Evolutionary conservation across 768 basidiomycete genomes (phyloP), one percentile per base, ranked within the genome.

Genomic region (Leccinum disarticulatum): DNA sequence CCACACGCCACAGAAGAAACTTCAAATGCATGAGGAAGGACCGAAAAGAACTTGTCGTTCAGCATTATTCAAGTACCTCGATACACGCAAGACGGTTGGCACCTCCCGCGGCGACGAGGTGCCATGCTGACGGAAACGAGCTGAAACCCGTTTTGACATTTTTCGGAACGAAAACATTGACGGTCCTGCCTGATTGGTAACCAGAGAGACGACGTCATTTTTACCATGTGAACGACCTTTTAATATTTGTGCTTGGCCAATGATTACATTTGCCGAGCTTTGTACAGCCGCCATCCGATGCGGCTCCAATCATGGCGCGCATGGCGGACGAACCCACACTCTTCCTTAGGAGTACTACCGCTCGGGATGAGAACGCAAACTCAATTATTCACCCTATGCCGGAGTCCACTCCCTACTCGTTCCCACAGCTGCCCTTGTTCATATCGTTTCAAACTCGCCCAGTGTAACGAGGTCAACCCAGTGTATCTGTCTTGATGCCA

Each of bases 141-240:
- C 55, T 62, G 63, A 55, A 63, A 61, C 56, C 55, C 36, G 19
- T 15, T 33, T 13, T 28, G 36, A 38, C 31, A 52, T 28, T 22
- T 35, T 25, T 35, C 14, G 17, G 49, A 27, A 50, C 28, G 38
- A 30, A 38, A 14, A 33, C 10, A 52, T 31, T 9, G 15, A 15
- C 7, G 53, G 57, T 54, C 52, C 56, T 57, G 52, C 43, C 46
- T 51, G 54, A 50, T 51, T 47, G 57, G 69, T 70, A 63, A 60
- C 70, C 68, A 66, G 17, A 59, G 70, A 52, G 51, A 70, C 68
- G 52, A 69, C 62, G 68, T 65, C 67, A 59, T 60, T 22, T 48
- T 58, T 15, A 13, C 31, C 65, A 58, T 62, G 59, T 57, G 66
- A 64, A 57, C 61, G 25, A 31, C 15, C 56, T 43, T 17, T 41